Evolutionary conservation across 345 rosid species (phyloP).

Genomic region (Chamaenerion angustifolium): DNA sequence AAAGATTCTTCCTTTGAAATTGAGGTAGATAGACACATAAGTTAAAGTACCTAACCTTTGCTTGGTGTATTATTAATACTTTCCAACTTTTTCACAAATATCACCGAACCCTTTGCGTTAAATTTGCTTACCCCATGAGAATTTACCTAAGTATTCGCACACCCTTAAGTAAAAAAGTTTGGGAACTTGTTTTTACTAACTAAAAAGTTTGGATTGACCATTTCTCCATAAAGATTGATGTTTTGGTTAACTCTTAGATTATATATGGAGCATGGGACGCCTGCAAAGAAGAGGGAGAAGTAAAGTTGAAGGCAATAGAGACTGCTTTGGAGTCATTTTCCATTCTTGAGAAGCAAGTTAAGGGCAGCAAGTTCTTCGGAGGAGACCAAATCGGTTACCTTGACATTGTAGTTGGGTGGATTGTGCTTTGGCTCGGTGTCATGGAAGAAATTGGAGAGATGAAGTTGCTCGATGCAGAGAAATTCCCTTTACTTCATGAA

Average conservation of each 20-base stretch:
- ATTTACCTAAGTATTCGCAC: too few species aligned
- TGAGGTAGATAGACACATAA: too few species aligned
- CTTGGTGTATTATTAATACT: too few species aligned
- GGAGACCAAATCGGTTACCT: constrained; percentile 21
- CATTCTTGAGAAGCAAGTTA: constrained; percentile 18
- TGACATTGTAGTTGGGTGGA: constrained; percentile 22
- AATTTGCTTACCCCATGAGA: too few species aligned
- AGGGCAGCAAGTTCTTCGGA: constrained; percentile 22
- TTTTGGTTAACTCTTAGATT: not conserved
- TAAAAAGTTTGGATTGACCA: too few species aligned
- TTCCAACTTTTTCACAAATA: too few species aligned
- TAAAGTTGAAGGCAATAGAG: constrained; percentile 15
- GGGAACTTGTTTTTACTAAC: too few species aligned
- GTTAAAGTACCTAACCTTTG: too few species aligned
- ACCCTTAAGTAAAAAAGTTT: too few species aligned
- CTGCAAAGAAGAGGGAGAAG: constrained; percentile 16
- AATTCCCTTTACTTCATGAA: constrained; percentile 16
- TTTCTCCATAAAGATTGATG: too few species aligned
- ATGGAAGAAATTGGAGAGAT: constrained; percentile 24
- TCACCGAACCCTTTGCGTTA: too few species aligned
- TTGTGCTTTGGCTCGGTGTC: constrained; percentile 14
- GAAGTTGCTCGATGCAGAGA: constrained; percentile 20
- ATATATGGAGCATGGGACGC: constrained; percentile 10
- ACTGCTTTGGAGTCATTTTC: constrained; percentile 10
- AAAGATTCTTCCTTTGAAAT: too few species aligned